phyloP scores from a whole-genome alignment of 495 filamentous ascomycete species.

The Talaromyces thailandensis region DNA sequence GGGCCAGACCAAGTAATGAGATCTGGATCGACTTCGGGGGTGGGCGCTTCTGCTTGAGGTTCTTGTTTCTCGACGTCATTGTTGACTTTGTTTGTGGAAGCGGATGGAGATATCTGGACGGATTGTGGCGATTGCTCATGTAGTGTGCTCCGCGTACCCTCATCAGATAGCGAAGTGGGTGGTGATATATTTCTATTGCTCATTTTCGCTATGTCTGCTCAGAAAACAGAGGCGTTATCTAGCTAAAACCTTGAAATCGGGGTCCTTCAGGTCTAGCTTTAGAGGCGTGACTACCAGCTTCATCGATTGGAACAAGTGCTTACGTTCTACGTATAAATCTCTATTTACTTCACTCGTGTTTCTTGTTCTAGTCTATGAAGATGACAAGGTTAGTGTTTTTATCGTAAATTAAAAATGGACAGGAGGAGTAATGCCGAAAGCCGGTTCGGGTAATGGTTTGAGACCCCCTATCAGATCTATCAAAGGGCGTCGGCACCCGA shows the following conservation, averaged over 20 bases:
- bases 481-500: neutral
- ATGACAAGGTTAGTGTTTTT: neutral
- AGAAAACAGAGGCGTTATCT: neutral
- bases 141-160: neutral
- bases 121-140: neutral
- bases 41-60: neutral
- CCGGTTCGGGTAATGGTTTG: neutral
- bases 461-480: neutral
- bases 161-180: neutral
- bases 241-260: neutral
- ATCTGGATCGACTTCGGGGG: neutral
- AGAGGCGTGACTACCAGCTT: neutral
- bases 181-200: neutral
- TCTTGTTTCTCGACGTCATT: neutral
- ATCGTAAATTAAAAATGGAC: neutral
- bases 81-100: neutral
- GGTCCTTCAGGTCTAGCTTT: neutral
- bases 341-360: neutral
- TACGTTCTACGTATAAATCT: neutral
- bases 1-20: slow-evolving; percentile 5
- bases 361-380: neutral
- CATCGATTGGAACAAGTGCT: neutral
- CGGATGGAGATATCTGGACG: neutral
- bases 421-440: neutral
- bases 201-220: neutral